phyloP scores from a whole-genome alignment of 78 protist species.

The Planoprotostelium fungivorum region DNA sequence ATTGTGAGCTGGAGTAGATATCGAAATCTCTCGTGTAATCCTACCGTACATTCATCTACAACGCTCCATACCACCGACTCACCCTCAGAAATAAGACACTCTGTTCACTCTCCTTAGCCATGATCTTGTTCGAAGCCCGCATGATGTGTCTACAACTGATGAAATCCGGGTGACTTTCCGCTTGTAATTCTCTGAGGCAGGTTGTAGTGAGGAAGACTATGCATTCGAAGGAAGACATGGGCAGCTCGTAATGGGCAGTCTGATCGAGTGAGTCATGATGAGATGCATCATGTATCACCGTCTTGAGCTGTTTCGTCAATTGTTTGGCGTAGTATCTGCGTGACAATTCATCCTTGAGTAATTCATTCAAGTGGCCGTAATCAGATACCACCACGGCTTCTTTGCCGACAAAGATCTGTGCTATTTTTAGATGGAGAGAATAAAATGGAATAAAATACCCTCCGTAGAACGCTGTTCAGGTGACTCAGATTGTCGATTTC shows the following conservation, averaged over 20 bases:
- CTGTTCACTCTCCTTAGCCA: not conserved
- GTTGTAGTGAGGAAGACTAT: not conserved
- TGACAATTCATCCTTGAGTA: not conserved
- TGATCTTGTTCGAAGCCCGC: not conserved
- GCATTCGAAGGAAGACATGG: not conserved
- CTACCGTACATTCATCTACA: not conserved
- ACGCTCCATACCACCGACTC: not conserved
- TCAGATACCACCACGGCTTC: not conserved
- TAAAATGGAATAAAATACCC: not conserved
- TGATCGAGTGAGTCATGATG: not conserved
- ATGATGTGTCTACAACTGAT: not conserved
- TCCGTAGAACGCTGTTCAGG: not conserved
- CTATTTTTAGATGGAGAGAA: not conserved
- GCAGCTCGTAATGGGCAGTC: not conserved
- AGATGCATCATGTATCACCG: not conserved
- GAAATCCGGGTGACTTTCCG: not conserved
- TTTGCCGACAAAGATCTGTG: not conserved
- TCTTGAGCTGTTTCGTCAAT: not conserved
- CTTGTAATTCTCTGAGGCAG: not conserved
- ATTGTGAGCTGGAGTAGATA: not conserved
- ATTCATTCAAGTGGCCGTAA: too few species aligned
- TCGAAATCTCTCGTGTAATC: not conserved
- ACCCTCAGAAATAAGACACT: not conserved
- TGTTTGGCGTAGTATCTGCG: not conserved
- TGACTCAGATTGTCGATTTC: too few species aligned